Evolutionary conservation across 169 alveolate genomes (phyloP).

Genomic region (Plasmodium vivax): DNA sequence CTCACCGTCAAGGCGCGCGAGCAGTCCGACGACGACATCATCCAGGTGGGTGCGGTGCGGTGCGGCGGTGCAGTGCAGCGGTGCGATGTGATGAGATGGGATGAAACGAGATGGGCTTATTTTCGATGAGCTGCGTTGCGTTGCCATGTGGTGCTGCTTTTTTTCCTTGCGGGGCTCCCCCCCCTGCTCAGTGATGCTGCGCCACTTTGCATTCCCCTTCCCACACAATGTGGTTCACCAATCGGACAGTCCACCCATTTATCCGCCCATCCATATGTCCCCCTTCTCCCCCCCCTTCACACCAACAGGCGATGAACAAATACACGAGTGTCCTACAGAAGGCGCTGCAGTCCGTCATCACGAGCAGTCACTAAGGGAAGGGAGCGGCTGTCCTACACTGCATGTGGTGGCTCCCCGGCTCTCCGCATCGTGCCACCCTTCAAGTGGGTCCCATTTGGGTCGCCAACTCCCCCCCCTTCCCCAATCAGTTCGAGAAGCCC

Average conservation of each 20-base stretch:
- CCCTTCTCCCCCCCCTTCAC: neutral
- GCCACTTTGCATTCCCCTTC: neutral
- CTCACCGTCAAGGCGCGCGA: constrained; percentile 62
- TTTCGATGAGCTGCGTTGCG: neutral
- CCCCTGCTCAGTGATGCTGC: no score
- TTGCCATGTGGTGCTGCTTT: neutral
- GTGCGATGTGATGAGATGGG: no score
- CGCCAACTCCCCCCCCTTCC: neutral
- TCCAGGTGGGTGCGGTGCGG: constrained; percentile 43
- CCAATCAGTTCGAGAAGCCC: neutral
- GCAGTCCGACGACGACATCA: constrained; percentile 71
- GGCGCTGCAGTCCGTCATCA: constrained; percentile 59
- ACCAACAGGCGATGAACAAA: constrained; percentile 62
- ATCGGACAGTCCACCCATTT: no score
- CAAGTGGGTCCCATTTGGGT: neutral
- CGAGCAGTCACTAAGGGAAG: neutral
- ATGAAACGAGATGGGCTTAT: no score
- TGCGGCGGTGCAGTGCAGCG: no score
- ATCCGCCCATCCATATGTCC: neutral
- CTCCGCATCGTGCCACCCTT: neutral
- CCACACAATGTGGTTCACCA: neutral
- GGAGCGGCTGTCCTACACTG: neutral
- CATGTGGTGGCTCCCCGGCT: neutral
- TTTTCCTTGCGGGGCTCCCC: no score
- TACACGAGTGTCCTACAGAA: constrained; percentile 64